Evolutionary conservation across 164 flowering plant genomes (phyloP), one percentile per base, ranked within the genome.

Genomic region (Stephania japonica): DNA sequence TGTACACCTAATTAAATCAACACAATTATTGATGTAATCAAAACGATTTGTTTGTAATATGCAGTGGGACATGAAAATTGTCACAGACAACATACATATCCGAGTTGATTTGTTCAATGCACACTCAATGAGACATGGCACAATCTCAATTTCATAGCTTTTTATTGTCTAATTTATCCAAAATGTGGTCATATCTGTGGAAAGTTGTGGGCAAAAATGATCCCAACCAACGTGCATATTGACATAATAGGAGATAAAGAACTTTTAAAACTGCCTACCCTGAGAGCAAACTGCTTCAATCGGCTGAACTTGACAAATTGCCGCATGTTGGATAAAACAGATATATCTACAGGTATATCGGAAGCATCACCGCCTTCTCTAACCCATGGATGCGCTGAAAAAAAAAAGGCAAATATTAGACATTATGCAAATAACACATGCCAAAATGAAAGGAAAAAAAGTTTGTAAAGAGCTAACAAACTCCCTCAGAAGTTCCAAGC

Each of bases 351-450:
- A 59, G 99, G 99, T 64, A 96, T 96, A 73, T 96, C 99, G 10
- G 91, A 90, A 71, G 99, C 99, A 80, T 83, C 80, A 73, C 99
- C 99, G 43, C 98, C 99, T 88, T 96, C 99, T 84, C 97, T 88
- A 73, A 93, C 98, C 99, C 99, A 96, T 68, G 95, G 88, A 73
- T 96, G 97, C 42, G 98, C 98, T 93, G 93, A 43, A 85, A 82
- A 78, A 69, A 43, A 68, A 11, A 42, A 32, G 38, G 38, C 2
- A 32, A 32, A 32, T 32, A 2, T 23, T 68, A 4, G 59, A 18
- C 42, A 71, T 38, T 4, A 70, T 16, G 53, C 19, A 3, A 56
- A 42, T 12, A 62, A 38, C 50, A 38, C 68, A 72, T 69, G n/a
- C 56, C 21, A 70, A 72, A 71, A 42, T 21, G 61, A 72, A 63